Base-by-base conservation (phyloP, 2,329 filamentous ascomycete genomes). In the Cladophialophora carrionii region DNA sequence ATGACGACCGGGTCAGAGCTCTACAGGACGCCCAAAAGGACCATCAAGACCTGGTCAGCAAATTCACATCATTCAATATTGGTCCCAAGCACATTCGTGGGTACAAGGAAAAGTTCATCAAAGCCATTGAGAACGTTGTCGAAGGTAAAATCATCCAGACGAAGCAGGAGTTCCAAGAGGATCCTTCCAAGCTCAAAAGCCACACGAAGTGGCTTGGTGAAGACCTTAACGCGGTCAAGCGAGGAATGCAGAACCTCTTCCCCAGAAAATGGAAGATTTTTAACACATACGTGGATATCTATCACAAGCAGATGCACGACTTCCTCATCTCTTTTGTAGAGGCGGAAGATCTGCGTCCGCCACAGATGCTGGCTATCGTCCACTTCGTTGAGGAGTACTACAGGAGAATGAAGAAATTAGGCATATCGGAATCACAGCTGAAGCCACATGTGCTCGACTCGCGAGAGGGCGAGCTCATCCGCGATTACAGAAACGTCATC, bases 311-410 rank as follows among this genome's bases (percentile, higher is more conserved):
- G 71, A 98, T 99, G 94, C 95, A 96, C 79, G 92, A 97, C 77
- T 96, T 95, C 76, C 84, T 99, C 9, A 81, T 96, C 60, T 86
- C 82, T 29, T 87, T 92, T 75, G 88, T 98, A 65, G 90, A 97
- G 71, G 91, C 96, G 73, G 86, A 90, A 0, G 87, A 92, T 58
- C 85, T 92, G n/a, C 91, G 87, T 54, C 93, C 93, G 0, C 89
- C 90, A 24, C 92, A 96, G 74, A 90, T 95, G 72, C 86, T 99
- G 22, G 89, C 92, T 69, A 96, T 99, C 71, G 89, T 98, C 73
- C 90, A 96, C 74, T 99, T 94, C 89, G 91, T 91, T 4, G 91
- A 96, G 68, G 95, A 94, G 75, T 99, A 99, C 80, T 96, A 98
- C 79, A 86, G 88, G 73, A 97, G 96, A 79, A 97, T 99, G 92